These are phyloP conservation scores for Gossypium lobatum DNA, from an alignment of 441 rosid species.

Conservation along the genomic window DNA sequence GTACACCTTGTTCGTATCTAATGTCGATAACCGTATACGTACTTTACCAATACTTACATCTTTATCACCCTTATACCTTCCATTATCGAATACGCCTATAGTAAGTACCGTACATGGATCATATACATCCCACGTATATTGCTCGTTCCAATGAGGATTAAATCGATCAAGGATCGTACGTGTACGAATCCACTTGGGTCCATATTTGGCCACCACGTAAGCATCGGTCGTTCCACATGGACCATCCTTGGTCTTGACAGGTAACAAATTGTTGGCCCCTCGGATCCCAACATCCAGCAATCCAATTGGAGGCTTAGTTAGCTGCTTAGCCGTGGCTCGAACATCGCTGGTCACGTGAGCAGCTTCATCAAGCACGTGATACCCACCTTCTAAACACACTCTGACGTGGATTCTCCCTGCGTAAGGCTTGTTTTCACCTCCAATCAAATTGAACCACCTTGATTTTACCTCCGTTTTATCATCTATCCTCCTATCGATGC, in stretches of 20 bases:
- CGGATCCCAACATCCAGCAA: slow-evolving; percentile 55
- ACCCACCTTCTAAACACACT: slow-evolving; percentile 58
- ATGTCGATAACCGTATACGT: slow-evolving; percentile 50
- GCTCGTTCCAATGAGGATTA: slow-evolving; percentile 69
- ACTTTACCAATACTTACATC: slow-evolving; percentile 47
- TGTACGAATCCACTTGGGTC: slow-evolving; percentile 64
- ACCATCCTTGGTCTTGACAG: slow-evolving; percentile 60
- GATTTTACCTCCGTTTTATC: slow-evolving; percentile 45
- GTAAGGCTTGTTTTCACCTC: slow-evolving; percentile 42
- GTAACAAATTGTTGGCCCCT: slow-evolving; percentile 50
- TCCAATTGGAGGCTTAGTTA: slow-evolving; percentile 54
- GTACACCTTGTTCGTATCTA: slow-evolving; percentile 50
- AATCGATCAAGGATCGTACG: slow-evolving; percentile 56
- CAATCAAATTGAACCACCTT: slow-evolving; percentile 66
- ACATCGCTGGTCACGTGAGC: slow-evolving; percentile 72
- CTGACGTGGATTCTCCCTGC: slow-evolving; percentile 55
- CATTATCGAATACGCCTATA: slow-evolving; percentile 55
- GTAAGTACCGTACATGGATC: slow-evolving; percentile 63
- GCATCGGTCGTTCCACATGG: slow-evolving; percentile 65
- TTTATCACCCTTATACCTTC: slow-evolving; percentile 51
- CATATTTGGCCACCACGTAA: slow-evolving; percentile 62
- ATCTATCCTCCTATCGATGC: slow-evolving; percentile 46
- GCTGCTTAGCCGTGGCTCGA: slow-evolving; percentile 55
- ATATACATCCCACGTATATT: slow-evolving; percentile 59
- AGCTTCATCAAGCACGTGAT: slow-evolving; percentile 63